Conservation (phyloP, 768 basidiomycete genomes). For the Boletus rubropictus region DNA sequence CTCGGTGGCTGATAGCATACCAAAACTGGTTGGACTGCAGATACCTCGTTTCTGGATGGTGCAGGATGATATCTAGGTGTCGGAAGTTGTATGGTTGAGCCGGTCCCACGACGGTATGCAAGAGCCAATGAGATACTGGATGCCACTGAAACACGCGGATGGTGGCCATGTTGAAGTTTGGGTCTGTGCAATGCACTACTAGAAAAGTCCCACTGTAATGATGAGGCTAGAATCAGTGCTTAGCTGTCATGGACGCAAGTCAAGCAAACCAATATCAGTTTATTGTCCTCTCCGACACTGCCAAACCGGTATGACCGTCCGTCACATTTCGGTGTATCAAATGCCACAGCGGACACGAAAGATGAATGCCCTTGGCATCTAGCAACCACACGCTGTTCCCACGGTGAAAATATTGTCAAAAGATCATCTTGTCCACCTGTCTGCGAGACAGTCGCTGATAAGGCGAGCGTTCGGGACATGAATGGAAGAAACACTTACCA, state of each 20-base stretch:
- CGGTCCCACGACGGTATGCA: conserved; percentile 52
- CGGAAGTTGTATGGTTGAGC: conserved; percentile 54
- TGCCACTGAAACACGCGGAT: conserved; percentile 72
- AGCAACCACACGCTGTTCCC: conserved; percentile 91
- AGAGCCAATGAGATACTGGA: conserved; percentile 71
- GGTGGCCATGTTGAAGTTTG: conserved; percentile 64
- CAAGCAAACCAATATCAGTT: conserved; percentile 71
- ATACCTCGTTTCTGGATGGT: conserved; percentile 85
- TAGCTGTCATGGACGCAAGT: conserved; percentile 17
- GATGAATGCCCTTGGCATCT: conserved; percentile 96
- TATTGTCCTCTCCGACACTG: conserved; percentile 96
- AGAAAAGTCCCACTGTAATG: conserved; percentile 84
- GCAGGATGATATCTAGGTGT: conserved; percentile 72
- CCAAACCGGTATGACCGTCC: conserved; percentile 91
- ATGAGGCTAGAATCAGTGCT: not conserved
- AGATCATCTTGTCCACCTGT: conserved; percentile 98
- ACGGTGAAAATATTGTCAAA: conserved; percentile 88
- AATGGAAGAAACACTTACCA: conserved; percentile 40
- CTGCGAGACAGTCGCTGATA: conserved; percentile 33
- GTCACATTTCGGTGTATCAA: conserved; percentile 85
- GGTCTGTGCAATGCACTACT: conserved; percentile 87
- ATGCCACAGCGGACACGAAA: conserved; percentile 84
- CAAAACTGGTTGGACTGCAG: conserved; percentile 84
- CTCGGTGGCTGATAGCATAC: conserved; percentile 37
- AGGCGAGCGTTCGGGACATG: not conserved